Conservation (phyloP, 106 monocot genomes). For the Hemerocallis citrina region DNA sequence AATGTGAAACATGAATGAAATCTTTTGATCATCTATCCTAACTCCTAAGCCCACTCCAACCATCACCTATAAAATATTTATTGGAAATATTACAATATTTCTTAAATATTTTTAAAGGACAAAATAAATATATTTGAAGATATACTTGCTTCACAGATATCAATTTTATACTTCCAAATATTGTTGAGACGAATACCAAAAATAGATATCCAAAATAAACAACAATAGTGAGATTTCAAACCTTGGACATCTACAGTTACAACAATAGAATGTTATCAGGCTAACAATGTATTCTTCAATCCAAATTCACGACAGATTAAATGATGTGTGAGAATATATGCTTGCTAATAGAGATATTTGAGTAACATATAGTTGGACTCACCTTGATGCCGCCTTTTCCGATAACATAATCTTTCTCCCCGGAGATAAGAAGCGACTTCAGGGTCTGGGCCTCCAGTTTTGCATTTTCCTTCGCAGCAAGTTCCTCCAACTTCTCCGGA, state of each 20-base stretch:
- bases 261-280: too few species aligned
- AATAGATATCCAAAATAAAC: too few species aligned
- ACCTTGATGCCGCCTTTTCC: conserved; percentile 46
- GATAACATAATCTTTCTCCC: conserved; percentile 57
- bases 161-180: conserved; percentile 35
- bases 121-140: neutral
- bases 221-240: conserved; percentile 35
- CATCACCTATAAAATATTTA: too few species aligned
- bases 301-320: neutral
- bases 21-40: too few species aligned
- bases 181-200: conserved; percentile 39
- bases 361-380: neutral
- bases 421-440: conserved; percentile 59
- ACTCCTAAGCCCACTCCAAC: too few species aligned
- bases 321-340: neutral
- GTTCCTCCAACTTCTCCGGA: conserved; percentile 35
- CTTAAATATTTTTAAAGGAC: too few species aligned
- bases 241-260: conserved; percentile 15
- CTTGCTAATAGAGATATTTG: neutral
- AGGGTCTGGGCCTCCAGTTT: conserved; percentile 47
- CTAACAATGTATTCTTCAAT: neutral
- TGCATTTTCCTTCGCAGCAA: conserved; percentile 37
- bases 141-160: conserved; percentile 24
- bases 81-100: too few species aligned
- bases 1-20: too few species aligned